phyloP scores from a whole-genome alignment of 2,329 filamentous ascomycete species.

The Arthrobotrys iridis region DNA sequence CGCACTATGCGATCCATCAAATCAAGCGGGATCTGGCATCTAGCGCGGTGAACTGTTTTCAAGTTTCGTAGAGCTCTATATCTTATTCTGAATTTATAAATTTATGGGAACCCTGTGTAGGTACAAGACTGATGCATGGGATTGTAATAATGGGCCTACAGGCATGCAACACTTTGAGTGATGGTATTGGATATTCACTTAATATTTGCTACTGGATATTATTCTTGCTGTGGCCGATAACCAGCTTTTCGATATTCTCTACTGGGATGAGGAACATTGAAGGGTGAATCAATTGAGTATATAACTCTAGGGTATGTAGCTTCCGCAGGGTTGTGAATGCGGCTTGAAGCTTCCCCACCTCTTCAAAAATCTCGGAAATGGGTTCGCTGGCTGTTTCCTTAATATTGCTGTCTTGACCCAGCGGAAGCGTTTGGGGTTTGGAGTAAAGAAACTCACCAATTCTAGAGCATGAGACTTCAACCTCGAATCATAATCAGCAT shows the following conservation, averaged over 20 bases:
- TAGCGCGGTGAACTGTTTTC: too few species aligned
- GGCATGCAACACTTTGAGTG: neutral
- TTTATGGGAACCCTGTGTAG: too few species aligned
- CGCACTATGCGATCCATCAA: too few species aligned
- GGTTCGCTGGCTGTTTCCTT: neutral
- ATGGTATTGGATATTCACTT: neutral
- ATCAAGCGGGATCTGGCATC: too few species aligned
- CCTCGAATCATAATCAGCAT: too few species aligned
- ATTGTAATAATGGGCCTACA: too few species aligned
- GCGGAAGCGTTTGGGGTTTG: neutral
- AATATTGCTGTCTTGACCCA: too few species aligned
- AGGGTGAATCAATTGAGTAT: neutral
- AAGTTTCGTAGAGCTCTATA: too few species aligned
- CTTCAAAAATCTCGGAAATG: neutral
- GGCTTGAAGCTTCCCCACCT: neutral
- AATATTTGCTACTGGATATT: neutral
- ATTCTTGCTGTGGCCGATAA: neutral
- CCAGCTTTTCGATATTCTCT: neutral
- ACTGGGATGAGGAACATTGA: slow-evolving; percentile 2
- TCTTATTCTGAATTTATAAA: too few species aligned
- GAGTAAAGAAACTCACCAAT: neutral
- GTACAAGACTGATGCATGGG: too few species aligned
- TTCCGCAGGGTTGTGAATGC: neutral
- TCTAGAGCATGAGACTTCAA: neutral
- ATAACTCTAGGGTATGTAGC: neutral